phyloP scores from a whole-genome alignment of 306 rosid species.

The Cucumis hystrix region DNA sequence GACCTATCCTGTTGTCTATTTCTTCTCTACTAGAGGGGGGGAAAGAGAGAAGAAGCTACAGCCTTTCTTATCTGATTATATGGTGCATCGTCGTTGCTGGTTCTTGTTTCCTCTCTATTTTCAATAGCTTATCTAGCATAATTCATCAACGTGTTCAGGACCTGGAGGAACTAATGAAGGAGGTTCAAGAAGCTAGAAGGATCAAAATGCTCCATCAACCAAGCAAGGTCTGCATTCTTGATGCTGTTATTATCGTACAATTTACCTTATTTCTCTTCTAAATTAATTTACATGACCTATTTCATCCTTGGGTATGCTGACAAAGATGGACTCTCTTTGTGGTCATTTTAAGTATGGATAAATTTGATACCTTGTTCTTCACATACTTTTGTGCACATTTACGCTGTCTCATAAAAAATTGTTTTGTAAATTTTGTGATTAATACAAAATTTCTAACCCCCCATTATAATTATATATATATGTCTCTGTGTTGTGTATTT shows the following conservation, averaged over 20 bases:
- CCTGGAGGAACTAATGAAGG: constrained; percentile 83
- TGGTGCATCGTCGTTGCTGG: not conserved
- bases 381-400: not conserved
- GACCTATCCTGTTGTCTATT: not conserved
- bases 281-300: not conserved
- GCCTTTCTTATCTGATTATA: not conserved
- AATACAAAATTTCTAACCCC: not conserved
- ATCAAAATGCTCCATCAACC: constrained; percentile 96
- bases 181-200: constrained; percentile 92
- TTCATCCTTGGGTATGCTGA: not conserved
- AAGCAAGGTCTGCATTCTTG: constrained; percentile 51
- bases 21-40: not conserved
- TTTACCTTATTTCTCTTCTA: not conserved
- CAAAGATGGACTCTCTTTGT: not conserved
- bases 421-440: not conserved
- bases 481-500: not conserved
- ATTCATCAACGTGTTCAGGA: constrained; percentile 38
- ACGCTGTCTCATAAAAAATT: too few species aligned
- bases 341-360: not conserved
- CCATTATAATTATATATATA: not conserved
- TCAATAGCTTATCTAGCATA: constrained; percentile 8
- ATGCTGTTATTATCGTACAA: not conserved
- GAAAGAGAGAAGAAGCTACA: not conserved
- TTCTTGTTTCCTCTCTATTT: not conserved
- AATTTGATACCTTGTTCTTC: not conserved